These are phyloP conservation scores for Zygoascus bituminiphila DNA, from an alignment of 805 yeast genomes.

Conservation along the genomic window DNA sequence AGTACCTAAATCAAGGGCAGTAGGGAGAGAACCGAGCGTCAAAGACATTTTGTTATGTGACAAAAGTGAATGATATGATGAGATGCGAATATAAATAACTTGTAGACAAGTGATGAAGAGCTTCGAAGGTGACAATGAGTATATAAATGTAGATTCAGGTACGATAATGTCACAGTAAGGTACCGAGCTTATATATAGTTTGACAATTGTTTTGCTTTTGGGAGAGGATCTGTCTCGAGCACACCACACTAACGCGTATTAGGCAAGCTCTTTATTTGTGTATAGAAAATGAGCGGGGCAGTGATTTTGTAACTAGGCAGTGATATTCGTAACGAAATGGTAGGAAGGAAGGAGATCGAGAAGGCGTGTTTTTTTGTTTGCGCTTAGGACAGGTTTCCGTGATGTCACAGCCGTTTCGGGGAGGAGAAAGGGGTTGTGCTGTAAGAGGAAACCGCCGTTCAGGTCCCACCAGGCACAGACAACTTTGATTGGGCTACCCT, in stretches of 20 bases:
- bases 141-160: neutral
- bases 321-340: neutral
- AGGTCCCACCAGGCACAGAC: neutral
- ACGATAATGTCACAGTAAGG: neutral
- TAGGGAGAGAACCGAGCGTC: neutral
- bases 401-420: neutral
- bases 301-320: neutral
- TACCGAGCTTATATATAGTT: neutral
- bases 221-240: neutral
- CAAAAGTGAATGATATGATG: neutral
- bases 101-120: neutral
- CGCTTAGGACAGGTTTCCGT: neutral
- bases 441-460: too few species aligned
- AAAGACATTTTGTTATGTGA: neutral
- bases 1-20: slow-evolving; percentile 5
- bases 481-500: neutral
- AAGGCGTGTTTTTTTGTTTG: neutral
- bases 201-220: neutral
- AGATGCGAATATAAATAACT: neutral
- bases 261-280: too few species aligned
- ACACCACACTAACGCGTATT: neutral
- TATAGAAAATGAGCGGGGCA: neutral
- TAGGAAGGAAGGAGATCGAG: neutral
- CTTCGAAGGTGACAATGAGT: neutral
- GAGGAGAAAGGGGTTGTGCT: neutral